These are phyloP conservation scores for Leccinum boreale DNA, from an alignment of 768 basidiomycete genomes.

Conservation along the genomic window DNA sequence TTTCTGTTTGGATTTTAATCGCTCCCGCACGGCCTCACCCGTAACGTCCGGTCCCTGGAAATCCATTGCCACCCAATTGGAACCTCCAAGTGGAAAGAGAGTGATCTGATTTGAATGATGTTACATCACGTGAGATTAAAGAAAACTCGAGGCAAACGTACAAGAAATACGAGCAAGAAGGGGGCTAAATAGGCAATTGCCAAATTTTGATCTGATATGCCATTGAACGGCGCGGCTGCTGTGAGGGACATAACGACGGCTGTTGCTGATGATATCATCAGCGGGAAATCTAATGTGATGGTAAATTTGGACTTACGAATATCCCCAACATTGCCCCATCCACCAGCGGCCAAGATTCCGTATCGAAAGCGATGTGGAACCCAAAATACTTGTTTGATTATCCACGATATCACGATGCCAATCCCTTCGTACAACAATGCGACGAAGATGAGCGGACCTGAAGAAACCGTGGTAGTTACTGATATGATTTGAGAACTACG, in stretches of 20 bases:
- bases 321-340: slow-evolving; percentile 68
- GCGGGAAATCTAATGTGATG: neutral
- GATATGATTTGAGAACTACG: neutral
- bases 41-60: slow-evolving; percentile 63
- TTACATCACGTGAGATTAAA: neutral
- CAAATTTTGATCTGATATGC: slow-evolving; percentile 52
- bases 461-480: neutral
- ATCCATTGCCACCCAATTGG: slow-evolving; percentile 55
- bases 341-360: slow-evolving; percentile 66
- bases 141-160: slow-evolving; percentile 27
- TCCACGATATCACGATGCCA: slow-evolving; percentile 51
- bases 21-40: slow-evolving; percentile 50
- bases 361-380: slow-evolving; percentile 75
- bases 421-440: slow-evolving; percentile 56
- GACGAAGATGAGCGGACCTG: slow-evolving; percentile 64
- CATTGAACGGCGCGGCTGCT: slow-evolving; percentile 59
- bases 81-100: slow-evolving; percentile 62
- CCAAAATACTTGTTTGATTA: slow-evolving; percentile 65
- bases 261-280: slow-evolving; percentile 43
- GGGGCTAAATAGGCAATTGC: slow-evolving; percentile 65
- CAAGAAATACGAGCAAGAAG: slow-evolving; percentile 58
- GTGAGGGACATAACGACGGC: slow-evolving; percentile 64
- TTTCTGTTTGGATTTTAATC: slow-evolving; percentile 37
- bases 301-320: slow-evolving; percentile 47
- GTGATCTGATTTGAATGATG: slow-evolving; percentile 41